Conservation (phyloP, 768 basidiomycete genomes). For the Trametes cinnabarina region DNA sequence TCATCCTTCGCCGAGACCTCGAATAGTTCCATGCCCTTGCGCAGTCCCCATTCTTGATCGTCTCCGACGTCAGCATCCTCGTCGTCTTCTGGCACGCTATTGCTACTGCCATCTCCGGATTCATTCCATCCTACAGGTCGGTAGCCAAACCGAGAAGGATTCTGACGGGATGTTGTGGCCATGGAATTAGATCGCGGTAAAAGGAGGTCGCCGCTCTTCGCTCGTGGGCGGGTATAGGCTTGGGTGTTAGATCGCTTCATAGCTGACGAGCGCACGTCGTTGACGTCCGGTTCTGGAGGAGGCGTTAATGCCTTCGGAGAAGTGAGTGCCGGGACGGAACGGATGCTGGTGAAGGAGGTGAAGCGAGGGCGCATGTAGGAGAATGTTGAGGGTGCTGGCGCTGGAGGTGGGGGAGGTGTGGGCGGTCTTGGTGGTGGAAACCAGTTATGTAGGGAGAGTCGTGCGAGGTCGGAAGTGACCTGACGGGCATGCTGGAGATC, state of each 20-base stretch:
- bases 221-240: conserved; percentile 40
- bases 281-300: conserved; percentile 59
- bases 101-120: conserved; percentile 58
- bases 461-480: conserved; percentile 78
- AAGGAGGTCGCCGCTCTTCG: conserved; percentile 41
- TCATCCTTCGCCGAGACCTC: conserved; percentile 93
- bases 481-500: conserved; percentile 71
- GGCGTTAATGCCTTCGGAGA: conserved; percentile 49
- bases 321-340: conserved; percentile 57
- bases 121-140: conserved; percentile 55
- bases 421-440: conserved; percentile 77
- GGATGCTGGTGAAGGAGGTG: conserved; percentile 65
- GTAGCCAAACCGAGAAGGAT: conserved; percentile 48
- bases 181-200: conserved; percentile 24
- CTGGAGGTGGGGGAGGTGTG: conserved; percentile 62
- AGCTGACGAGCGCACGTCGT: conserved; percentile 49
- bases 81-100: conserved; percentile 62
- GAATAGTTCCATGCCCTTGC: conserved; percentile 82
- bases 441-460: conserved; percentile 83
- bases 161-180: conserved; percentile 13
- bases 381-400: conserved; percentile 58
- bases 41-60: conserved; percentile 71
- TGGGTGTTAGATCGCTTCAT: conserved; percentile 34
- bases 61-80: conserved; percentile 47
- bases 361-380: conserved; percentile 79